Base-by-base conservation (phyloP, 306 rosid genomes). In the Dryas alaskensis region DNA sequence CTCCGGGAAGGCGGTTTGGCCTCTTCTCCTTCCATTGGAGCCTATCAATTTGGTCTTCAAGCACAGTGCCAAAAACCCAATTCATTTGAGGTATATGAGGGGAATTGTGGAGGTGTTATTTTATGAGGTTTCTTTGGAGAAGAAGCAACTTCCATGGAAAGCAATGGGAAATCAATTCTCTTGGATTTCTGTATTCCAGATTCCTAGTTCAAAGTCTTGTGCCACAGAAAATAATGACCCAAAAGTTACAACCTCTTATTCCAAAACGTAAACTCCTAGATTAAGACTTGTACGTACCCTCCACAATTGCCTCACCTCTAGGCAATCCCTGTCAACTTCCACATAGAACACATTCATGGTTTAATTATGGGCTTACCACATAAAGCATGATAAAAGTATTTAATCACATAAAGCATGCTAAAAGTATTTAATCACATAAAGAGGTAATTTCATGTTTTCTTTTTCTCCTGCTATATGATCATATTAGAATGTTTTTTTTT, bases 1-100 rank as follows among this genome's bases (percentile, higher is more conserved):
- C 86, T 83, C 27, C 73, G 82, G 42, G 92, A 60, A 57, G 88
- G 65, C 39, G 91, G 88, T 72, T 91, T 84, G 42, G 80, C 81
- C 8, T 86, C 87, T 27, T 67, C 76, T 55, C 85, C 71, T 42
- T 71, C 92, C 96, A 90, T 89, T 5, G 81, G 50, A 46, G 79
- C 72, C 25, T 17, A 81, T 40, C 63, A 72, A 72, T 46, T 16
- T 59, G 31, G 46, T 79, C 64, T 42, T 0, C 45, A 37, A 61
- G 72, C 64, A 69, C 57, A 79, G 59, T 49, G 62, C 45, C 58
- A 27, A 52, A 67, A 31, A 4, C 53, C 55, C 61, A 65, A 48
- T 52, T 45, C 72, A 55, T 54, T 61, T 27, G 76, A 40, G 54
- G 48, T 84, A 64, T 84, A 79, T 80, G 83, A 81, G 76, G 81